Base-by-base conservation (phyloP, 768 basidiomycete species). In the Trametes punicea region DNA sequence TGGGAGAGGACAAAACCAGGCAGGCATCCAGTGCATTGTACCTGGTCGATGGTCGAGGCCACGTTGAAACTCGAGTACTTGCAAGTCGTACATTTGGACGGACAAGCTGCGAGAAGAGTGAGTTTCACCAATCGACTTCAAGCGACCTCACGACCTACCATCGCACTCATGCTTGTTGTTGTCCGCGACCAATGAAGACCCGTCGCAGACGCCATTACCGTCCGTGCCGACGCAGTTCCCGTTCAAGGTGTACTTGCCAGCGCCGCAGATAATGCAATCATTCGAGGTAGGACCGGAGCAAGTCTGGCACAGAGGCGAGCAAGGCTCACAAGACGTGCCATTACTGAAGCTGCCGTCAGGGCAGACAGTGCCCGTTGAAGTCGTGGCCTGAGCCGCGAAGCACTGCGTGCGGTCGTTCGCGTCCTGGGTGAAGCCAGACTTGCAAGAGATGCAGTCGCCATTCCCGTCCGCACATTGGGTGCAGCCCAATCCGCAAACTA, bases 111-210 rank as follows among this genome's bases (percentile, higher is more conserved):
- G 58, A 50, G 21, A 4, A 23, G 26, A 2, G 21, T 58, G 34
- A 57, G 61, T 27, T 50, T 25, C 11, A 36, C 29, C 0, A n/a
- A 15, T 13, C 13, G 18, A 16, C 46, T 20, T 16, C 52, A 38
- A 45, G 38, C 33, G 52, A 18, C 2, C 6, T 11, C 47, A 31
- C 49, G 34, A 77, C 87, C 70, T 64, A 92, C 91, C 81, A 65
- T 94, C 90, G 65, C 93, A 95, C 63, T 84, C 82, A n/a, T 79
- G 73, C 72, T 93, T 94, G 67, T 80, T 78, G 62, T 90, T 91
- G 62, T 96, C 88, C 20, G 83, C 90, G 31, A 94, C 80, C 59
- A 89, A 73, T 42, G 75, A 80, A 9, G 88, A 78, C 6, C 83
- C 84, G 41, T 80, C 73, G 71, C 93, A 96, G 8, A 90, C 81